These are phyloP conservation scores for Wickerhamomyces queroliae DNA, from an alignment of 805 yeast genomes.

Conservation along the genomic window DNA sequence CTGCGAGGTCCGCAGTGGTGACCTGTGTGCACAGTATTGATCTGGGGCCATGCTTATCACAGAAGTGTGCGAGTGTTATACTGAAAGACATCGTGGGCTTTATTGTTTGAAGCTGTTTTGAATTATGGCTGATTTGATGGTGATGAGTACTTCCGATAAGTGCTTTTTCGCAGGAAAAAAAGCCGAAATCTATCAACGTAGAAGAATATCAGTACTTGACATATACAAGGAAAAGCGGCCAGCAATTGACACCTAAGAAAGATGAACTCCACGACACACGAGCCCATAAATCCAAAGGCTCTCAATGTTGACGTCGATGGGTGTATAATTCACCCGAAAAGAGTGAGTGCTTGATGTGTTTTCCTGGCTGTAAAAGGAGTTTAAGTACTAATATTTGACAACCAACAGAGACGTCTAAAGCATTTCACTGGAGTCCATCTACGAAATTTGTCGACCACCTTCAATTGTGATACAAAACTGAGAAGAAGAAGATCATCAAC, in stretches of 20 bases:
- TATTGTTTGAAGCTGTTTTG: no score
- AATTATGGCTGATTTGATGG: no score
- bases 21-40: constrained; percentile 58
- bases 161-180: background rate
- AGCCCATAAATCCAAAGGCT: background rate
- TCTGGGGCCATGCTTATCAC: constrained; percentile 75
- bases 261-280: background rate
- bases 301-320: constrained; percentile 6
- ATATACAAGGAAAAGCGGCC: no score
- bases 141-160: background rate
- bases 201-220: no score
- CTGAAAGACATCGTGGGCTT: constrained; percentile 23
- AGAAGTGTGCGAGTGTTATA: constrained; percentile 63
- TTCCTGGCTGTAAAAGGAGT: no score
- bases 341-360: no score
- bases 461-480: background rate
- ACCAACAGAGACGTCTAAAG: constrained; percentile 16
- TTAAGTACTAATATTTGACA: no score
- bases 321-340: constrained; percentile 13
- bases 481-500: background rate
- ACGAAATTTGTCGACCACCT: constrained; percentile 9
- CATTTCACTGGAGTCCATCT: constrained; percentile 15
- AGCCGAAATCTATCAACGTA: background rate
- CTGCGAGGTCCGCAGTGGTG: constrained; percentile 15
- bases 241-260: background rate